These are phyloP conservation scores for Deuterostichococcus epilithicus DNA, from an alignment of 139 green algal species.

Conservation along the genomic window DNA sequence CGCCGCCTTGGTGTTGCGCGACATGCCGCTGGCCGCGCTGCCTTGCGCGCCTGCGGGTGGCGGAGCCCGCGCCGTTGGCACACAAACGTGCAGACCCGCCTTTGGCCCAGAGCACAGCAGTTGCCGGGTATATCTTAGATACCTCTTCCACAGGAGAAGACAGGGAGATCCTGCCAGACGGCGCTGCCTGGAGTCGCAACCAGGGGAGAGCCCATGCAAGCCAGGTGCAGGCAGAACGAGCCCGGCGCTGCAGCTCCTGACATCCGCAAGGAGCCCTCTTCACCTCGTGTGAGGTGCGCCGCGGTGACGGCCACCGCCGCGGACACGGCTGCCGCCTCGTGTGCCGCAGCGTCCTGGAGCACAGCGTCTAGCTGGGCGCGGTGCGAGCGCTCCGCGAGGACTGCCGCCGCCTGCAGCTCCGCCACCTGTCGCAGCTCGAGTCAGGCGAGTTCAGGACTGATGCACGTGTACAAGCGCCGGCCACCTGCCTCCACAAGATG, in stretches of 20 bases:
- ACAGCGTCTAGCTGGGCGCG: constrained; percentile 30
- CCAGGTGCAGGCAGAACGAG: too few species aligned
- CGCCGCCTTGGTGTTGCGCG: neutral
- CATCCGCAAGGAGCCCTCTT: too few species aligned
- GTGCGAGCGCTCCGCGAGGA: constrained; percentile 4
- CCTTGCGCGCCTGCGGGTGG: neutral
- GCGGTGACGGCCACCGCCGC: neutral
- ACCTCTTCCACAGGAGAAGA: too few species aligned
- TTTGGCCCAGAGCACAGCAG: too few species aligned
- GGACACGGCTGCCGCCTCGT: constrained; percentile 17
- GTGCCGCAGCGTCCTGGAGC: constrained; percentile 27
- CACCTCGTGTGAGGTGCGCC: constrained; percentile 2
- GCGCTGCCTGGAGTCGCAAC: too few species aligned
- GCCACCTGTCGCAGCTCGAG: neutral
- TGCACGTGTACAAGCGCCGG: neutral
- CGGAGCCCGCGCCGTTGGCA: too few species aligned
- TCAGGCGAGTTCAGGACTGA: too few species aligned
- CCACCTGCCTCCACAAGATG: neutral
- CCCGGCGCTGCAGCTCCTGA: too few species aligned
- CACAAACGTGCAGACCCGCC: too few species aligned
- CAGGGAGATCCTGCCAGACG: too few species aligned
- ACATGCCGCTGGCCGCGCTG: neutral
- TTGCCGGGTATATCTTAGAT: too few species aligned
- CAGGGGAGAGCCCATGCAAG: too few species aligned
- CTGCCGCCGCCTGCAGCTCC: constrained; percentile 7